A percentile compares a stretch with the other conserved stretches of the same genome.
These are phyloP conservation scores for Phaffomyces antillensis DNA, from an alignment of 805 yeast species.

Conservation along the genomic window DNA sequence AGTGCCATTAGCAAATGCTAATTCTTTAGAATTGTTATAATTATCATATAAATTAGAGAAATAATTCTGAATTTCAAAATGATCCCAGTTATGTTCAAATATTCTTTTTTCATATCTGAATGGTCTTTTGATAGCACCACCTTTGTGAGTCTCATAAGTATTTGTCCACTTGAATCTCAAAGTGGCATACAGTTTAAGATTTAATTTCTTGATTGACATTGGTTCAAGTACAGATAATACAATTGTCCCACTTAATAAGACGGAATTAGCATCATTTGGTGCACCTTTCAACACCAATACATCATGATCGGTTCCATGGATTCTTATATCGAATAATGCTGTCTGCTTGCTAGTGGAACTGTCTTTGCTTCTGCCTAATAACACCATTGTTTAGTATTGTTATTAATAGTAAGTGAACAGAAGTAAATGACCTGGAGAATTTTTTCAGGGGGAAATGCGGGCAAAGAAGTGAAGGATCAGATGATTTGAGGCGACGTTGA, in stretches of 20 bases:
- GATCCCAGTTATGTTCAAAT: slow-evolving; percentile 77
- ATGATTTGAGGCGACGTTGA: too few relatives aligned
- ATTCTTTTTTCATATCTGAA: slow-evolving; percentile 51
- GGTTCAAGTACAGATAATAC: slow-evolving; percentile 75
- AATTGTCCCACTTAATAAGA: slow-evolving; percentile 67
- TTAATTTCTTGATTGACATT: slow-evolving; percentile 54
- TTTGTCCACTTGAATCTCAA: slow-evolving; percentile 63
- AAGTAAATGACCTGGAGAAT: background rate
- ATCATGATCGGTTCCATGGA: slow-evolving; percentile 65
- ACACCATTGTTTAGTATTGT: background rate
- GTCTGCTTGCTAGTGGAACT: slow-evolving; percentile 23
- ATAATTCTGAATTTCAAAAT: slow-evolving; percentile 44
- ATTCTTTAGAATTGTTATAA: slow-evolving; percentile 11
- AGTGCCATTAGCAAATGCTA: background rate
- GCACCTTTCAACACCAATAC: slow-evolving; percentile 77
- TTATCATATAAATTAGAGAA: slow-evolving; percentile 24
- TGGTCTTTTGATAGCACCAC: slow-evolving; percentile 37
- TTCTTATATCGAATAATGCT: slow-evolving; percentile 44
- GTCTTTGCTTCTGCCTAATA: slow-evolving; percentile 16
- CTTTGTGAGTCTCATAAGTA: slow-evolving; percentile 37
- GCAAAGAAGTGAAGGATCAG: background rate
- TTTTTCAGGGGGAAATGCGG: background rate
- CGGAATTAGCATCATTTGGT: slow-evolving; percentile 71
- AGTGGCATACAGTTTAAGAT: slow-evolving; percentile 60
- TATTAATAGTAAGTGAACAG: too few relatives aligned